phyloP scores from a whole-genome alignment of 2,329 filamentous ascomycete species.

The Colletotrichum sansevieriae region DNA sequence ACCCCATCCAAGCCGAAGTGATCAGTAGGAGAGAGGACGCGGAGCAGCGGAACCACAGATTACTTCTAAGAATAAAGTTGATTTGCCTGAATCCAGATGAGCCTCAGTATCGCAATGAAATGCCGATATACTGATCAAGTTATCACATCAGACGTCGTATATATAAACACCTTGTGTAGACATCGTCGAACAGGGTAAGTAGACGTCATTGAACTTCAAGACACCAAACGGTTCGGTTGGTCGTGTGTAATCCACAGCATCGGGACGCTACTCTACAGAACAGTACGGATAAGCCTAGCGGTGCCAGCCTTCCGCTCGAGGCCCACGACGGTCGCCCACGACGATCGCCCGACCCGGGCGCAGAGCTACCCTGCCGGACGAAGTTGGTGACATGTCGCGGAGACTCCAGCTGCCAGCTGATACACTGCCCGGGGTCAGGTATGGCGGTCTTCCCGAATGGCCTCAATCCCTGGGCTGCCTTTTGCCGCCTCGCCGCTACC shows the following conservation, averaged over 20 bases:
- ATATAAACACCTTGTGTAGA: neutral
- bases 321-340: conserved; percentile 38
- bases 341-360: conserved; percentile 36
- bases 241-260: conserved; percentile 9
- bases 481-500: no score
- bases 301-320: conserved; percentile 36
- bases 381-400: conserved; percentile 17
- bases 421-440: conserved; percentile 23
- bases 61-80: no score
- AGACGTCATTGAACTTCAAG: conserved; percentile 1
- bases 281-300: conserved; percentile 26
- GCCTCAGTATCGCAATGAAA: no score
- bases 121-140: no score
- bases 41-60: no score
- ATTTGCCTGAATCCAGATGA: no score
- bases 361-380: conserved; percentile 24
- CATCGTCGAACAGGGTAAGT: neutral
- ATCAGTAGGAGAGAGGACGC: neutral
- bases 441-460: neutral
- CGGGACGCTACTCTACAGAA: conserved; percentile 22
- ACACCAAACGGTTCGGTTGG: neutral
- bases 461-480: neutral
- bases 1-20: neutral
- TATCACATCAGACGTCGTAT: neutral
- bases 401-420: conserved; percentile 33